Percentiles rank a stretch among this genome's conserved stretches.
Conservation (phyloP, 805 yeast species). For the Ogataea kodamae region DNA sequence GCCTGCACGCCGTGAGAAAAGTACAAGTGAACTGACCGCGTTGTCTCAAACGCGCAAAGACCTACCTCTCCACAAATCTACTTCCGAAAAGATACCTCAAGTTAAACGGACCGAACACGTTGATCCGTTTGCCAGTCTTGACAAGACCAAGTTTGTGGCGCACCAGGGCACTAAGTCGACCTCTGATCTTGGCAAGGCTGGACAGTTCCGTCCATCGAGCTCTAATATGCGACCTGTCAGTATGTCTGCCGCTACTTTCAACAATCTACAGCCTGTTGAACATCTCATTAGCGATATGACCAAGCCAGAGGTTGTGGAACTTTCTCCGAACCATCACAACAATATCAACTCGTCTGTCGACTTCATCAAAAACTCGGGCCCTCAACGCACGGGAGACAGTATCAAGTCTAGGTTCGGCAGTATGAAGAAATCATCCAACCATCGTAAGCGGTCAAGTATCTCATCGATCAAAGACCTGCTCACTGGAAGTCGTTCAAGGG, state of each 20-base stretch:
- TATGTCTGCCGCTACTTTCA: constrained; percentile 32
- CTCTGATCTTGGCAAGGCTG: constrained; percentile 7
- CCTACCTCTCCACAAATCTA: constrained; percentile 16
- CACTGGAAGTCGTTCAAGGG: constrained; percentile 33
- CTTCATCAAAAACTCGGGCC: constrained; percentile 30
- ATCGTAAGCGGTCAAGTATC: constrained; percentile 34
- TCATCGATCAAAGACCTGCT: constrained; percentile 33
- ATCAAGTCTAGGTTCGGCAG: constrained; percentile 17
- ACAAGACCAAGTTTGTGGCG: constrained; percentile 34
- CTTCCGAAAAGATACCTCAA: constrained; percentile 14
- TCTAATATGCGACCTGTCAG: constrained; percentile 33
- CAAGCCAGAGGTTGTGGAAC: constrained; percentile 32
- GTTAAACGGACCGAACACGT: constrained; percentile 2
- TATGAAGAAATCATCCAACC: constrained; percentile 19
- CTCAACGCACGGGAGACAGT: constrained; percentile 28
- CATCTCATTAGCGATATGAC: constrained; percentile 31
- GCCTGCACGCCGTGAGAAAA: constrained; percentile 20
- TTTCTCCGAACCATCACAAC: constrained; percentile 29
- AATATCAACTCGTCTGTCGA: constrained; percentile 37
- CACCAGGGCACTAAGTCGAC: constrained; percentile 16
- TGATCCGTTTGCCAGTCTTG: constrained; percentile 44
- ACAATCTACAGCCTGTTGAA: constrained; percentile 17
- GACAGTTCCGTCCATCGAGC: constrained; percentile 2
- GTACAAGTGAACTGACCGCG: constrained; percentile 12
- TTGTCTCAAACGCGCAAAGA: constrained; percentile 3